Percentiles rank a stretch among this genome's conserved stretches.
Conservation (phyloP, 768 basidiomycete genomes). For the Pisolithus albus region DNA sequence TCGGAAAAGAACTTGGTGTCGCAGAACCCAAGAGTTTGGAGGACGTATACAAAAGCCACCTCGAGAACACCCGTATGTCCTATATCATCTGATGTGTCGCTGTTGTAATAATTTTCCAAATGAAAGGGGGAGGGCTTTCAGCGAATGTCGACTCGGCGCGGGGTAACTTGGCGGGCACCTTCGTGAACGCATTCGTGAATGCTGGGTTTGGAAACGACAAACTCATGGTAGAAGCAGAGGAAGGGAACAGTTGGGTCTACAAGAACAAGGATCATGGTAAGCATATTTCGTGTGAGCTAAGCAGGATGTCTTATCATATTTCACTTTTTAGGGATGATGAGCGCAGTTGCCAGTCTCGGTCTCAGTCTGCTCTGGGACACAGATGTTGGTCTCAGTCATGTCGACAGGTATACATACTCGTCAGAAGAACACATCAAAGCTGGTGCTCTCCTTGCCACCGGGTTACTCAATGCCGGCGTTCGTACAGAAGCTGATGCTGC, state of each 20-base stretch:
- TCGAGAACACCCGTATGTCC: slow-evolving; percentile 75
- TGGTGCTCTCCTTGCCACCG: slow-evolving; percentile 91
- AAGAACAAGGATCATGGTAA: slow-evolving; percentile 98
- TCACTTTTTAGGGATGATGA: slow-evolving; percentile 73
- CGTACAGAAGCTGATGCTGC: slow-evolving; percentile 92
- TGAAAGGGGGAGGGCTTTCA: slow-evolving; percentile 54
- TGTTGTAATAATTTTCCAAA: background rate
- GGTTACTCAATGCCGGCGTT: slow-evolving; percentile 83
- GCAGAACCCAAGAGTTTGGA: slow-evolving; percentile 86
- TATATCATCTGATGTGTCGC: background rate
- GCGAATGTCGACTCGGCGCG: slow-evolving; percentile 88
- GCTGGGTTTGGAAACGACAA: slow-evolving; percentile 99
- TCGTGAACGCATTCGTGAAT: slow-evolving; percentile 98
- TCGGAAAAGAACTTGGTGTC: slow-evolving; percentile 91
- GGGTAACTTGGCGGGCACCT: slow-evolving; percentile 91
- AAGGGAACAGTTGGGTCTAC: slow-evolving; percentile 98
- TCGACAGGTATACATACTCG: slow-evolving; percentile 97
- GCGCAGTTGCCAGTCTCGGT: slow-evolving; percentile 90
- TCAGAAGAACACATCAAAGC: slow-evolving; percentile 97
- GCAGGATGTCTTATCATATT: background rate
- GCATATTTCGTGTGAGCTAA: slow-evolving; percentile 9
- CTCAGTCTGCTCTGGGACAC: slow-evolving; percentile 94
- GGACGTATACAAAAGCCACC: slow-evolving; percentile 95
- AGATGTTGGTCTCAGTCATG: slow-evolving; percentile 85
- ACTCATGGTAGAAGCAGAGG: slow-evolving; percentile 93